These are phyloP conservation scores for Colletotrichum scovillei DNA, from an alignment of 2,329 filamentous ascomycete species.

Conservation along the genomic window DNA sequence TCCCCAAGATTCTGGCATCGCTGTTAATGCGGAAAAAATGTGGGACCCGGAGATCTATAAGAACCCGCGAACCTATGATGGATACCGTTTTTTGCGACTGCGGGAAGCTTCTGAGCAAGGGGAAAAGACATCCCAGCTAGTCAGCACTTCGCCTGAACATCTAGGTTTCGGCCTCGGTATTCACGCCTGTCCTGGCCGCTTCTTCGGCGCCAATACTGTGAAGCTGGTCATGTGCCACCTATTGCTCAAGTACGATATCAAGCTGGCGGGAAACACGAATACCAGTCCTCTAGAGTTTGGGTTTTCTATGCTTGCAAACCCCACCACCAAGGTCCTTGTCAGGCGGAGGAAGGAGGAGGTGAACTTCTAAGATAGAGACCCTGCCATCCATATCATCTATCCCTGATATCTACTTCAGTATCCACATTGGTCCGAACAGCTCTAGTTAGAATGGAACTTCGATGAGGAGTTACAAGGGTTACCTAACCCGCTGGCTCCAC, in stretches of 20 bases:
- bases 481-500: not conserved
- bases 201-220: slow-evolving; percentile 54
- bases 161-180: slow-evolving; percentile 53
- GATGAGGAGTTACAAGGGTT: not conserved
- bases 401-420: not conserved
- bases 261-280: slow-evolving; percentile 5
- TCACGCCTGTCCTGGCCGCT: slow-evolving; percentile 55
- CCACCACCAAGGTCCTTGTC: slow-evolving; percentile 8
- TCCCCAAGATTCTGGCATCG: slow-evolving; percentile 38
- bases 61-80: slow-evolving; percentile 42
- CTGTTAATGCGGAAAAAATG: slow-evolving; percentile 36
- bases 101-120: slow-evolving; percentile 39
- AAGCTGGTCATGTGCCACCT: slow-evolving; percentile 47
- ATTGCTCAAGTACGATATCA: slow-evolving; percentile 44
- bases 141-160: slow-evolving; percentile 45
- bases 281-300: slow-evolving; percentile 12
- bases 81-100: slow-evolving; percentile 43
- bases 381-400: not conserved
- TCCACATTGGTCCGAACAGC: not conserved
- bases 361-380: not conserved
- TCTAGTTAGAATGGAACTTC: not conserved
- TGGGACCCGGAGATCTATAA: slow-evolving; percentile 40
- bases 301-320: slow-evolving; percentile 27
- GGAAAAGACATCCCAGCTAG: slow-evolving; percentile 45
- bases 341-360: slow-evolving; percentile 15